A percentile compares a stretch with the other conserved stretches of the same genome.
phyloP scores from a whole-genome alignment of 495 filamentous ascomycete species.

The Podospora tetraspora region DNA sequence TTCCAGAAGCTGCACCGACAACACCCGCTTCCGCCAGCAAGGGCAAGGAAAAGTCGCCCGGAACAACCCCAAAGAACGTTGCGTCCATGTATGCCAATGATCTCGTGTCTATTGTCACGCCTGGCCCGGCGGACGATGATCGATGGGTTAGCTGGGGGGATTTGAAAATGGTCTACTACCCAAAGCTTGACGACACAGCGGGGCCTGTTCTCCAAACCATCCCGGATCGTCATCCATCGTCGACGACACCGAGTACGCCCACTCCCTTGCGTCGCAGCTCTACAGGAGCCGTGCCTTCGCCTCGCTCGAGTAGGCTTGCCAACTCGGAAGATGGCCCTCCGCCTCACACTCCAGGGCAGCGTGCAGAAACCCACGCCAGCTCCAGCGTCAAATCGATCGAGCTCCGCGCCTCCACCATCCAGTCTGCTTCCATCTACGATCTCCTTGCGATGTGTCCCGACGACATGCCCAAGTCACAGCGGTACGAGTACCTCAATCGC shows the following conservation, averaged over 20 bases:
- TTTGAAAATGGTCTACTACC: slow-evolving; percentile 44
- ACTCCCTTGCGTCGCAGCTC: slow-evolving; percentile 46
- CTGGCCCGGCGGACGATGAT: slow-evolving; percentile 33
- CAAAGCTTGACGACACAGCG: slow-evolving; percentile 24
- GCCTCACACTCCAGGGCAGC: slow-evolving; percentile 23
- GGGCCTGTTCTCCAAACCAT: slow-evolving; percentile 9
- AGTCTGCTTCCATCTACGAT: slow-evolving; percentile 56
- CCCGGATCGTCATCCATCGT: slow-evolving; percentile 11
- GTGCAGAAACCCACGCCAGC: slow-evolving; percentile 50
- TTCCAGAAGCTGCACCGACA: slow-evolving; percentile 38
- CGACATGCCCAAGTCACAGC: slow-evolving; percentile 63
- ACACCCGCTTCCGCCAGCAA: slow-evolving; percentile 51
- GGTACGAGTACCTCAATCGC: slow-evolving; percentile 83
- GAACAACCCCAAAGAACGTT: slow-evolving; percentile 34
- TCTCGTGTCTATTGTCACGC: slow-evolving; percentile 60
- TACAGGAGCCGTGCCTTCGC: slow-evolving; percentile 30
- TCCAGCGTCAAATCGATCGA: slow-evolving; percentile 58
- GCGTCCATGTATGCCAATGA: slow-evolving; percentile 68
- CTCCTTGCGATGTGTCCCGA: slow-evolving; percentile 58
- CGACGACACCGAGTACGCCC: slow-evolving; percentile 35
- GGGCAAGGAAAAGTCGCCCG: slow-evolving; percentile 62
- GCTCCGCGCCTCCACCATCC: slow-evolving; percentile 60
- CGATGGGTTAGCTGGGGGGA: slow-evolving; percentile 49
- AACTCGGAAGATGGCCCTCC: slow-evolving; percentile 40
- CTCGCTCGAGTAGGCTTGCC: slow-evolving; percentile 31